Conservation (phyloP, 306 rosid species). For the Citrullus colocynthis region DNA sequence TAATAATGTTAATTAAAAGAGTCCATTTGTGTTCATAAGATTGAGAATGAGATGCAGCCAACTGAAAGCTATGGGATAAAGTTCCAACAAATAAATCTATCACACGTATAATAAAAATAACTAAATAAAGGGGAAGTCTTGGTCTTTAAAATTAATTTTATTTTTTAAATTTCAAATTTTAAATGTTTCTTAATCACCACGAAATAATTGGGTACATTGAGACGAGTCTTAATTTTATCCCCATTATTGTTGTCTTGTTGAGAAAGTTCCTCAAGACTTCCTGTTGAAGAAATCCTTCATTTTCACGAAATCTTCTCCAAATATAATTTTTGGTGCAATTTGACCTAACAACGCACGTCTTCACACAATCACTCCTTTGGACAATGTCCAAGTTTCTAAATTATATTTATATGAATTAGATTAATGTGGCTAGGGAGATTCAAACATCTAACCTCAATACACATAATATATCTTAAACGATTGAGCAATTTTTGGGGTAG, state of each 20-base stretch:
- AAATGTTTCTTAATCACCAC: background rate
- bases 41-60: background rate
- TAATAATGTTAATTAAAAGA: background rate
- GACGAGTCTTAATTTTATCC: background rate
- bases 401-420: background rate
- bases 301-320: background rate
- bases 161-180: background rate
- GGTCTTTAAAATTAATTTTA: background rate
- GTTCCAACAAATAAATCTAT: too few species aligned
- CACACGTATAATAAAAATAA: background rate
- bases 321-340: background rate
- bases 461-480: too few species aligned
- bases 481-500: too few species aligned
- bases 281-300: background rate
- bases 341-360: background rate
- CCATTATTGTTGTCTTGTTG: background rate
- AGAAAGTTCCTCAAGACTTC: slow-evolving; percentile 1
- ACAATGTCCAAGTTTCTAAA: background rate
- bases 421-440: too few species aligned
- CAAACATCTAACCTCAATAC: too few species aligned
- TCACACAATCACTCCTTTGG: background rate
- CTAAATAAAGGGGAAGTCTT: background rate
- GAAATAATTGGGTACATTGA: background rate
- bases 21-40: background rate
- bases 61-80: background rate